Conservation (phyloP, 2,329 filamentous ascomycete species). For the Botrytis squamosa region DNA sequence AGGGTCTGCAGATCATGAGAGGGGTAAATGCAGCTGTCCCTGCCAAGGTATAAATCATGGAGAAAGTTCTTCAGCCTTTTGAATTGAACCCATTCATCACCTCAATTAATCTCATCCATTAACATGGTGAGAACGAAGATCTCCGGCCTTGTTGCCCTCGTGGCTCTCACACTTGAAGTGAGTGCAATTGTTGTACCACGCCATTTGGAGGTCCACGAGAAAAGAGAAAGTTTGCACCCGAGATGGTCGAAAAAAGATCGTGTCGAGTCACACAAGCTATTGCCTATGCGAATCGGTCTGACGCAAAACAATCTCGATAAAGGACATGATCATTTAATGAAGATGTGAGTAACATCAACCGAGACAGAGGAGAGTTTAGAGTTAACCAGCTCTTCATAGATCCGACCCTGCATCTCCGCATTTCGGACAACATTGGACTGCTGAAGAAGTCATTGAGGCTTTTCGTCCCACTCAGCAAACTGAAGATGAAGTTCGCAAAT, state of each 20-base stretch:
- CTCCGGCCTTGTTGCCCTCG: conserved; percentile 12
- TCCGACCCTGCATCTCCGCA: conserved; percentile 33
- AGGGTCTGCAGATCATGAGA: conserved; percentile 17
- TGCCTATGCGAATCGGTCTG: conserved; percentile 35
- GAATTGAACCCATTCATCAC: not conserved
- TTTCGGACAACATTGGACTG: conserved; percentile 41
- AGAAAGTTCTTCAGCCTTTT: not conserved
- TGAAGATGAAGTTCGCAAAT: conserved; percentile 38
- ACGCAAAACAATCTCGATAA: conserved; percentile 31
- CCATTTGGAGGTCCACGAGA: conserved; percentile 33
- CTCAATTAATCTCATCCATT: not conserved
- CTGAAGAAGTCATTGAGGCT: conserved; percentile 38
- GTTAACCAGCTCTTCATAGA: conserved; percentile 23
- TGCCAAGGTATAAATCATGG: conserved; percentile 19
- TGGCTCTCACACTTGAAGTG: conserved; percentile 4
- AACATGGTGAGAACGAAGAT: conserved; percentile 5
- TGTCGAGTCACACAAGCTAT: conserved; percentile 27
- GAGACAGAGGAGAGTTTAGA: not conserved
- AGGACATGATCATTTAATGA: conserved; percentile 32
- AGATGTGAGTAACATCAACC: conserved; percentile 28
- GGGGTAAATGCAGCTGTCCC: conserved; percentile 11
- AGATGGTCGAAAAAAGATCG: conserved; percentile 32
- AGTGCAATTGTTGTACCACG: conserved; percentile 26
- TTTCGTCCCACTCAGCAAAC: conserved; percentile 39
- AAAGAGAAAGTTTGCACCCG: conserved; percentile 26